Percentiles rank a stretch among this genome's conserved stretches.
Conservation (phyloP, 2,329 filamentous ascomycete species). For the Fusarium redolens region DNA sequence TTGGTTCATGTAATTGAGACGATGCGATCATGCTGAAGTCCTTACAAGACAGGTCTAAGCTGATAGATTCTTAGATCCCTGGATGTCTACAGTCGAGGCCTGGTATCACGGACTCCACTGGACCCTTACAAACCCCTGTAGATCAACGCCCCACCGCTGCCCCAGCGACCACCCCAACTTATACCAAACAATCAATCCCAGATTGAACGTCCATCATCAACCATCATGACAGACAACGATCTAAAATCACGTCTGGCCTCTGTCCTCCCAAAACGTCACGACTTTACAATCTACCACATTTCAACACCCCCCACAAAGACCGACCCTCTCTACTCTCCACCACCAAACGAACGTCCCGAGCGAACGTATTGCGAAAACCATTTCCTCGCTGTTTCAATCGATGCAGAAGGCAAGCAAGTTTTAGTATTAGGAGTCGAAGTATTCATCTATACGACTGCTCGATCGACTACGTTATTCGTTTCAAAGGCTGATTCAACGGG, state of each 20-base stretch:
- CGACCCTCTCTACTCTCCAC: conserved; percentile 81
- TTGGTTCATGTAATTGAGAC: neutral
- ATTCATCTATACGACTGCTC: conserved; percentile 84
- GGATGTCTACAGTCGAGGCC: neutral
- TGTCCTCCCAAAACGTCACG: conserved; percentile 64
- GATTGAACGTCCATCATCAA: conserved; percentile 6
- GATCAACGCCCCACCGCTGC: conserved; percentile 19
- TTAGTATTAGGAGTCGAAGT: conserved; percentile 88
- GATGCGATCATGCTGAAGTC: neutral
- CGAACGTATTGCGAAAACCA: conserved; percentile 89
- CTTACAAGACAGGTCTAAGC: neutral
- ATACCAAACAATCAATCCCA: conserved; percentile 1
- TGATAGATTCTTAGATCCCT: neutral
- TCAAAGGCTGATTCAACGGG: conserved; percentile 98
- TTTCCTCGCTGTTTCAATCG: conserved; percentile 69
- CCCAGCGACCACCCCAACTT: conserved; percentile 31
- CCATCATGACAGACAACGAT: conserved; percentile 21
- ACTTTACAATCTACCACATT: conserved; percentile 83
- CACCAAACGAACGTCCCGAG: conserved; percentile 77
- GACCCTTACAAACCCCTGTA: conserved; percentile 18
- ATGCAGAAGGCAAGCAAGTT: conserved; percentile 59
- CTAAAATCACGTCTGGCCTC: conserved; percentile 53
- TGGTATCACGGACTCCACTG: neutral
- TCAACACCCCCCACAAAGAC: conserved; percentile 84
- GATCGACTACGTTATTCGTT: conserved; percentile 89